Base-by-base conservation (phyloP, 495 filamentous ascomycete genomes). In the Cenococcum geophilum region DNA sequence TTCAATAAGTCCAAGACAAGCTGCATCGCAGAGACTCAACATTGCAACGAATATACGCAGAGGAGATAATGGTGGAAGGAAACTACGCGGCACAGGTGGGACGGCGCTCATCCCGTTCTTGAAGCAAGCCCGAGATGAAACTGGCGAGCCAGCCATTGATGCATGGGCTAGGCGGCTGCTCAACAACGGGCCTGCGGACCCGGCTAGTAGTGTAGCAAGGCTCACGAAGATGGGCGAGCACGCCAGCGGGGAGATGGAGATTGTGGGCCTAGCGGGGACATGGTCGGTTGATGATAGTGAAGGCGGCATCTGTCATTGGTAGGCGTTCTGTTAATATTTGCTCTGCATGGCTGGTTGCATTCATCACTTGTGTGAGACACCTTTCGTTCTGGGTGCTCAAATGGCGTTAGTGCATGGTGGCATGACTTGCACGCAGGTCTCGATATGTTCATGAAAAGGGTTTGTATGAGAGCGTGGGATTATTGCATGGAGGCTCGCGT, bases 101-200 rank as follows among this genome's bases (percentile, higher is more conserved):
- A 97, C 92, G 0, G 87, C 91, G 1, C 75, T 97, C 62, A 96
- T 97, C 57, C 89, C 91, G 0, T 97, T 97, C 71, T 76, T 97
- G 55, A 95, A 95, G 70, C 92, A 97, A 72, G 92, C 92, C 1
- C 81, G 92, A 4, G 92, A 97, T 69, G 93, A 99, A 77, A 97
- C 92, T 5, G 88, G 90, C 43, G 93, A 97, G 72, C 89, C 90
- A 9, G 89, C 91, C 10, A 85, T 97, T 22, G 87, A 92, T 65
- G 79, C 83, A 1, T 95, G 91, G 91, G 86, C 89, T 0, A 78
- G 80, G 64, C 78, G 87, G 27, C 77, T 95, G 58, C 82, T 95
- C 71, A 88, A 80, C 57, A 83, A 80, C 54, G 77, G 77, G 0
- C 76, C 78, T 25, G 61, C 12, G 34, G 65, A 54, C 75, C 71